Base-by-base conservation (phyloP, 1,284 basidiomycete species). In the Earliella scabrosa region DNA sequence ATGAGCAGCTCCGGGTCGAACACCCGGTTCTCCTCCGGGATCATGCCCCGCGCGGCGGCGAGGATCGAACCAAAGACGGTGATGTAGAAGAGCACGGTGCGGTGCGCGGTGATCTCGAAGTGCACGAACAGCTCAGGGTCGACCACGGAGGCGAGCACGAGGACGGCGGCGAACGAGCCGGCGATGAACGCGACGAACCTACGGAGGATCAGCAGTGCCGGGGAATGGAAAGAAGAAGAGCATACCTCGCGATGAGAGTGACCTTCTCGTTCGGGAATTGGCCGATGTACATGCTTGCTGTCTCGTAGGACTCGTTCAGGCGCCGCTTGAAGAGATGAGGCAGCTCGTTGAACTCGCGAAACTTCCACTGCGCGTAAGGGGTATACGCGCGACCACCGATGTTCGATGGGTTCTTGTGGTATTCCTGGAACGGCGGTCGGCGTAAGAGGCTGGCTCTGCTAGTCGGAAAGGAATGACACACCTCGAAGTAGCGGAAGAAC, bases 401-500 rank as follows among this genome's bases (percentile, higher is more conserved):
- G 0, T 92, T 90, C 0, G 96, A 97, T 1, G 97, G 97, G 68
- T 99, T 94, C 75, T 98, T 96, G 82, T 96, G 97, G 69, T 98
- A 98, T 80, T 99, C 95, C 95, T 97, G 61, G 7, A 31, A 7
- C 6, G 6, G 6, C 13, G 6, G 29, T 6, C 7, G 13, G 29
- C 29, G 6, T 31, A 31, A 13, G 6, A 7, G 7, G 6, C 7
- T 13, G 7, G 29, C 29, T 6, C 29, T 31, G 29, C 29, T 31
- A 31, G 29, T 31, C 13, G 6, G 7, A 31, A 52, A 21, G 24
- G 9, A 21, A 21, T 21, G 26, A 68, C 83, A 52, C 49, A 93
- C 95, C 80, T 98, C 97, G 65, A 99, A 99, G 73, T 99, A 99
- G 14, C 96, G 92, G 81, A 99, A 99, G 82, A 99, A 99, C 1